Evolutionary conservation across 345 rosid genomes (phyloP), one percentile per base, ranked within the genome.

Genomic region (Noccaea caerulescens): DNA sequence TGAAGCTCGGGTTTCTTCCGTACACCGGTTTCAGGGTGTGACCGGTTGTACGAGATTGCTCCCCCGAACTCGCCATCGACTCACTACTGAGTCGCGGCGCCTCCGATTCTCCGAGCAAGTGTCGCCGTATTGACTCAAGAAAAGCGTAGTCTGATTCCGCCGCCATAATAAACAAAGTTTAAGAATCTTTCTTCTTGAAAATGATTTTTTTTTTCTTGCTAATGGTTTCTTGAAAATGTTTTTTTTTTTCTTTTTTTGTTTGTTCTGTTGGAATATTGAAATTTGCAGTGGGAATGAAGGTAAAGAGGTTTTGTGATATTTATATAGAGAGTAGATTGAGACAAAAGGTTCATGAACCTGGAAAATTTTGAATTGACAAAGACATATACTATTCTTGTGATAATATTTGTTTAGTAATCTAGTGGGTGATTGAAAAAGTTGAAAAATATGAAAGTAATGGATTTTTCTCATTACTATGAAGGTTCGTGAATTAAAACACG

Each of bases 1-100:
- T 39, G 44, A 89, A 89, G 73, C 98, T 92, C 2, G 89, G 77
- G 72, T 82, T 84, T 85, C 92, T 36, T 77, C 74, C 58, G 72
- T 83, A 86, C 32, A 71, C 59, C 12, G 88, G 82, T 20, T 71
- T 72, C 36, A 63, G n/a, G 34, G 30, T 18, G 27, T 16, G 7
- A 8, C 38, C 39, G 5, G 34, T 52, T 7, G 43, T 30, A 49
- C 71, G 4, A 6, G 63, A 46, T 38, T 68, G 64, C 7, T n/a
- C 16, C 42, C n/a, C 30, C n/a, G 81, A 52, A 65, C 68, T 56
- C 71, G 75, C 16, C 3, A 27, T 16, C 3, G 81, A 65, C 47
- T 30, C 66, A 20, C 23, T 20, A 37, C 59, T 10, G 58, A 56
- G 56, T 55, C 79, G 23, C 30, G 30, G 61, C 8, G 10, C 2